Evolutionary conservation across 1,139 yeast genomes (phyloP).

Genomic region (Wickerhamomyces sp.): DNA sequence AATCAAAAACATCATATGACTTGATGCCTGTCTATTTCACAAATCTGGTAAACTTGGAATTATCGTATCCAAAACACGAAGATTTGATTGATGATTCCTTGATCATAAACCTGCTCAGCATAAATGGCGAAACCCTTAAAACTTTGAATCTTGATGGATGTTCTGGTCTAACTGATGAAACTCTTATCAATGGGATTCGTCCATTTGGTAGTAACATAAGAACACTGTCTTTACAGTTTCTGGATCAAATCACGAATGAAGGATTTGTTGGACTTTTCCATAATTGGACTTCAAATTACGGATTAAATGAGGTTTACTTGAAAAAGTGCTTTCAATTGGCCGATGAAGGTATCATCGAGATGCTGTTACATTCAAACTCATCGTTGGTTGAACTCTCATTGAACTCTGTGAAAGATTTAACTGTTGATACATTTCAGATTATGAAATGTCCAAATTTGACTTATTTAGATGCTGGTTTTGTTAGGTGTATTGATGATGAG

Average conservation of each 20-base stretch:
- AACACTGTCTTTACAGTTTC: constrained; percentile 44
- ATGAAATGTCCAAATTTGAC: constrained; percentile 55
- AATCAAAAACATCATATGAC: constrained; percentile 52
- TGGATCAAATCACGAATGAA: constrained; percentile 62
- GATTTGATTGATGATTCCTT: constrained; percentile 71
- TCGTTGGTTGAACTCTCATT: constrained; percentile 66
- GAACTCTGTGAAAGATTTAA: constrained; percentile 62
- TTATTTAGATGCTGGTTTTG: constrained; percentile 69
- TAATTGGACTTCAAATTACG: constrained; percentile 48
- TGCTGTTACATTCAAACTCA: constrained; percentile 58
- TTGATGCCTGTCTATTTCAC: constrained; percentile 60
- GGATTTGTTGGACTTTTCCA: constrained; percentile 57
- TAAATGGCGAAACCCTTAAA: constrained; percentile 57
- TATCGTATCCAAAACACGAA: constrained; percentile 63
- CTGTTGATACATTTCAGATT: constrained; percentile 44
- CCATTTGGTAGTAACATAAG: constrained; percentile 53
- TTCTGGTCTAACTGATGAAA: constrained; percentile 59
- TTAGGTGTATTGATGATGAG: constrained; percentile 65
- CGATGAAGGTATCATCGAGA: constrained; percentile 54
- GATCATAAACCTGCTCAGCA: constrained; percentile 55
- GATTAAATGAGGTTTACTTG: constrained; percentile 56
- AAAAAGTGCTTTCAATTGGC: constrained; percentile 63
- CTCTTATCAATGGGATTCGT: constrained; percentile 53
- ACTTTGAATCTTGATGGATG: constrained; percentile 68
- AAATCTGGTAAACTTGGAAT: constrained; percentile 51